phyloP scores from a whole-genome alignment of 2,329 filamentous ascomycete genomes.

The Aspergillus fischeri region DNA sequence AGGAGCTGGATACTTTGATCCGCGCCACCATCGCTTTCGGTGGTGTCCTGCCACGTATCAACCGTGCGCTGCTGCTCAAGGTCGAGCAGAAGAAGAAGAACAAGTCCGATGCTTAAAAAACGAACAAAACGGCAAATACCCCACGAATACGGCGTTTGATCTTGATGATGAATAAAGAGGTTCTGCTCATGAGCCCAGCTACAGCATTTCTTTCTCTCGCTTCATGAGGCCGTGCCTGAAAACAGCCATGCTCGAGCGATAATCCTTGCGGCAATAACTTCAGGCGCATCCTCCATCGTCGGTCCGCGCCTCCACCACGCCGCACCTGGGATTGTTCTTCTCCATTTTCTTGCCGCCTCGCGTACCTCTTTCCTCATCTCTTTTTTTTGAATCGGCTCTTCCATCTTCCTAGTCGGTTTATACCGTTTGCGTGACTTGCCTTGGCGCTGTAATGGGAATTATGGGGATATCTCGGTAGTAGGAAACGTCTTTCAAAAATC shows the following conservation, averaged over 20 bases:
- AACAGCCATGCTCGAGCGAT: not conserved
- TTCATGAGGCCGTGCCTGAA: not conserved
- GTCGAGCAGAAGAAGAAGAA: constrained; percentile 96
- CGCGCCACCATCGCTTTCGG: constrained; percentile 97
- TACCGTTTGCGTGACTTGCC: constrained; percentile 25
- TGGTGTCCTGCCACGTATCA: constrained; percentile 98
- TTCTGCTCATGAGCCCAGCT: constrained; percentile 9
- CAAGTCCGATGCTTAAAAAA: constrained; percentile 43
- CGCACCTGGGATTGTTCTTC: constrained; percentile 22
- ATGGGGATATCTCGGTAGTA: constrained; percentile 33
- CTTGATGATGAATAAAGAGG: constrained; percentile 21
- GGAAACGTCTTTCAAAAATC: constrained; percentile 18
- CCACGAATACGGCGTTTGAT: constrained; percentile 22
- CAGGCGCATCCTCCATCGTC: not conserved
- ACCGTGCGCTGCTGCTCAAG: constrained; percentile 91
- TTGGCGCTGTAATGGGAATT: constrained; percentile 41
- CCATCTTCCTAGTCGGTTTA: constrained; percentile 11
- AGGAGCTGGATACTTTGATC: constrained; percentile 96
- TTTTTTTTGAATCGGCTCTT: constrained; percentile 14
- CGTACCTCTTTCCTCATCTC: constrained; percentile 3
- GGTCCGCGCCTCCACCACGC: constrained; percentile 20
- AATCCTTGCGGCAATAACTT: not conserved
- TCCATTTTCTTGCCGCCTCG: constrained; percentile 8
- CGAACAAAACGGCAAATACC: constrained; percentile 14
- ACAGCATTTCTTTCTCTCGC: constrained; percentile 11